Percentiles rank a stretch among this genome's conserved stretches.
phyloP scores from a whole-genome alignment of 495 filamentous ascomycete genomes.

The Daldinia childiae region DNA sequence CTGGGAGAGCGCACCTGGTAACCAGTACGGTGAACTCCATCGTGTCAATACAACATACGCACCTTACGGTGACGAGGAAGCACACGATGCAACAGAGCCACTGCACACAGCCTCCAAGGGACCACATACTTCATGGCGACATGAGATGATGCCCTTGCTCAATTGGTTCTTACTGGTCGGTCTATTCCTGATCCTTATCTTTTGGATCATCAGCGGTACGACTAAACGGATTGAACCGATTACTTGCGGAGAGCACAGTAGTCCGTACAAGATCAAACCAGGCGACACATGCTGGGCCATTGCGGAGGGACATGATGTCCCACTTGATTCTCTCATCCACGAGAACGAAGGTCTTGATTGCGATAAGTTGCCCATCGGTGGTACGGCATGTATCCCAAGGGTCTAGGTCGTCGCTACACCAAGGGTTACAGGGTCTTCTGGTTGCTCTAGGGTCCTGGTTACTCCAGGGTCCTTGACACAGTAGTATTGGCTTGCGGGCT shows the following conservation, averaged over 20 bases:
- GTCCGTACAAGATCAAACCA: constrained; percentile 36
- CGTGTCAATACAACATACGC: constrained; percentile 38
- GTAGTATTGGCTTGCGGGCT: neutral
- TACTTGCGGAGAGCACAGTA: constrained; percentile 33
- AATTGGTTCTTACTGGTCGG: constrained; percentile 49
- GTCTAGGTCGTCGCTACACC: constrained; percentile 30
- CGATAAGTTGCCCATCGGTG: constrained; percentile 38
- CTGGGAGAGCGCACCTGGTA: constrained; percentile 58
- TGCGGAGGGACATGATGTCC: constrained; percentile 35
- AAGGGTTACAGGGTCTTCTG: constrained; percentile 22
- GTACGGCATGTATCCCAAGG: constrained; percentile 42
- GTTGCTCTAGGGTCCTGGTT: constrained; percentile 1
- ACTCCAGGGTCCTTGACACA: constrained; percentile 11
- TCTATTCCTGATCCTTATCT: constrained; percentile 43
- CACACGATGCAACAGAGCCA: constrained; percentile 32
- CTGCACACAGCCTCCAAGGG: constrained; percentile 16
- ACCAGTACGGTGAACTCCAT: constrained; percentile 55
- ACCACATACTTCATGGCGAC: constrained; percentile 42
- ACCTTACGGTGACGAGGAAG: constrained; percentile 39
- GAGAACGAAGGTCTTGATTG: constrained; percentile 45
- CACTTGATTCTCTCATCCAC: constrained; percentile 42
- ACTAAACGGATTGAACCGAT: constrained; percentile 22
- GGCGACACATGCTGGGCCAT: constrained; percentile 50
- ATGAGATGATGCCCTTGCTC: constrained; percentile 48
- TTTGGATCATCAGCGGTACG: constrained; percentile 42